A percentile compares a stretch with the other conserved stretches of the same genome.
phyloP scores from a whole-genome alignment of 306 rosid genomes.

The Biancaea sappan region DNA sequence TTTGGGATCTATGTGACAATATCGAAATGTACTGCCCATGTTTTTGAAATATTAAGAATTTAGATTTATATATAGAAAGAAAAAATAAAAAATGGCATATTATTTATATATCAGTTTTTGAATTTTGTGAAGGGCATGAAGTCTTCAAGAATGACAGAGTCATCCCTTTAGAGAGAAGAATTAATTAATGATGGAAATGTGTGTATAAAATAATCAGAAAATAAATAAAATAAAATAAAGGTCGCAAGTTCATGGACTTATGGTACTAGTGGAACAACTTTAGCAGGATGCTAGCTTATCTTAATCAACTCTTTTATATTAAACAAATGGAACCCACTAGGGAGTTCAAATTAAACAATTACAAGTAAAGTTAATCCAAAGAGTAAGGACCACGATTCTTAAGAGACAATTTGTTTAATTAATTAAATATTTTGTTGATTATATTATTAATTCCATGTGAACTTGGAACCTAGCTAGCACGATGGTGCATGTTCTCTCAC shows the following conservation, averaged over 20 bases:
- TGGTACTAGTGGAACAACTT: constrained; percentile 39
- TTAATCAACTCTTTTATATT: constrained; percentile 47
- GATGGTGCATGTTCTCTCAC: constrained; percentile 78
- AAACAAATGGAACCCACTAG: constrained; percentile 64
- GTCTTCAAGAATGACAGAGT: constrained; percentile 56
- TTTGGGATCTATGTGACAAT: neutral
- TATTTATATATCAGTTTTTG: constrained; percentile 29
- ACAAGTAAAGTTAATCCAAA: constrained; percentile 54
- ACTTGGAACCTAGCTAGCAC: constrained; percentile 73
- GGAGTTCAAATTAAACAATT: constrained; percentile 40
- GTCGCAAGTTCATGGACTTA: too few relatives aligned
- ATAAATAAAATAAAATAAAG: too few relatives aligned
- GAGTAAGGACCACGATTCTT: constrained; percentile 26
- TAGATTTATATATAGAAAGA: neutral
- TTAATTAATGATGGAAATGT: constrained; percentile 21
- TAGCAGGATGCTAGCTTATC: constrained; percentile 50
- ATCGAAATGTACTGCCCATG: neutral
- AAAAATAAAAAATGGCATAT: neutral
- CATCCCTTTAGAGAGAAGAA: constrained; percentile 49
- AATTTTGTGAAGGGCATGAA: constrained; percentile 44
- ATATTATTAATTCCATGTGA: constrained; percentile 74
- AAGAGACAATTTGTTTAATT: neutral
- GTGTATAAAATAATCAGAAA: too few relatives aligned
- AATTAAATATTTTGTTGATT: neutral
- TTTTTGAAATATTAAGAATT: neutral